Percentiles rank a stretch among this genome's conserved stretches.
Conservation (phyloP, 441 rosid species). For the Omphalea diandra region DNA sequence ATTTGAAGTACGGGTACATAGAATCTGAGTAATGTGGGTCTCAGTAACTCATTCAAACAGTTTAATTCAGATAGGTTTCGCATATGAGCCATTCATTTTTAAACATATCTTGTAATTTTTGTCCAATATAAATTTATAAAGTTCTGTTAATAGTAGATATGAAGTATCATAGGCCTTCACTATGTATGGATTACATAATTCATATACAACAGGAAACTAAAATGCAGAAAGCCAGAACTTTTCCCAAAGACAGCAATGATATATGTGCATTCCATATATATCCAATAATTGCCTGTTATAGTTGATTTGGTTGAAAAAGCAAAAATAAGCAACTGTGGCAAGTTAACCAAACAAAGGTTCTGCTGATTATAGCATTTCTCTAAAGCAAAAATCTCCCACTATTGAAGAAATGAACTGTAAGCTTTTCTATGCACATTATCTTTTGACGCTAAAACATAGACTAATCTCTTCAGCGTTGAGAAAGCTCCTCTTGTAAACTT, state of each 20-base stretch:
- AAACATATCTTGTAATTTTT: neutral
- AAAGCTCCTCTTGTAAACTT: neutral
- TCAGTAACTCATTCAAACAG: neutral
- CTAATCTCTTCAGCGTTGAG: neutral
- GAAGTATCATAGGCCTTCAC: neutral
- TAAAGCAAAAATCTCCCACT: neutral
- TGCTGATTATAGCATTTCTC: neutral
- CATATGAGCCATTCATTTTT: neutral
- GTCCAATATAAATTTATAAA: neutral
- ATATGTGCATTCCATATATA: neutral
- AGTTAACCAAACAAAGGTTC: neutral
- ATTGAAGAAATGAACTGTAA: neutral
- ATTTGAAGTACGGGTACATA: neutral
- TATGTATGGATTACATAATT: neutral
- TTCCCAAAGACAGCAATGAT: no score
- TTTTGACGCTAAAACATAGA: neutral
- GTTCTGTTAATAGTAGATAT: neutral
- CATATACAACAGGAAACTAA: neutral
- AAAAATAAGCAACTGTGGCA: neutral
- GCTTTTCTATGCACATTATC: neutral
- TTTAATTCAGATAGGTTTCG: neutral
- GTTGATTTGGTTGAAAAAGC: neutral
- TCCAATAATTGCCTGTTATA: neutral
- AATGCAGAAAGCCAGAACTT: neutral
- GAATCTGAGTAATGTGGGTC: neutral